Evolutionary conservation across 2,329 filamentous ascomycete species (phyloP), one percentile per base, ranked within the genome.

Genomic region (Mycocentrospora acerina): DNA sequence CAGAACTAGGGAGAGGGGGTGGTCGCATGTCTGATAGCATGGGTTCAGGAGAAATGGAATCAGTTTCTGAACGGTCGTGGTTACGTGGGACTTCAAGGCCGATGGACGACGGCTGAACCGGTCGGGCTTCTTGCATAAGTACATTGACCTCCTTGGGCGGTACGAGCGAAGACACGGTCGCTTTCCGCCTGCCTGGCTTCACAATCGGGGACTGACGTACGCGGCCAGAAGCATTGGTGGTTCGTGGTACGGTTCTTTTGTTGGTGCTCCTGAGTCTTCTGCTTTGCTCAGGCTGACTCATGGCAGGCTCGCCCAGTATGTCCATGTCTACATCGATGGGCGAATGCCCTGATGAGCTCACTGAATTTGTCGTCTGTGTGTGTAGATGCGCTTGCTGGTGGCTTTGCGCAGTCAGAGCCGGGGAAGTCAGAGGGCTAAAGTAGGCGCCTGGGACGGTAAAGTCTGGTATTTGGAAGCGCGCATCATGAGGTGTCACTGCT

Each of bases 361-460:
- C 44, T 71, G 76, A 44, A 70, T 83, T 46, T 51, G 67, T 59
- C 67, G 72, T 46, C 57, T 73, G 57, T 64, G 59, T 60, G 33
- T 59, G 59, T 14, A 53, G 35, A 5, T 58, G 54, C 4, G 46
- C 51, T 44, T 62, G 48, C 47, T 64, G 55, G 30, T 60, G 70
- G 24, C 68, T 80, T 62, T 90, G 85, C 1, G 86, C 85, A 63
- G 87, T 84, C 13, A 93, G 72, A 3, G 87, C 86, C 1, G 88
- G 88, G 12, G 88, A 93, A 4, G 86, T 90, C 32, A 93, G 74
- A 8, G 88, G 88, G 59, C 87, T 93, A 63, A 93, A 90, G 68
- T 90, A 91, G 24, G 85, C 79, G 24, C 79, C 80, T 0, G 85
- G 82, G 3, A 87, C 75, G 5, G 79, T 77, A 44, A 67, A 88